Evolutionary conservation across 768 basidiomycete genomes (phyloP).

Genomic region (Holtermannia corniformis): DNA sequence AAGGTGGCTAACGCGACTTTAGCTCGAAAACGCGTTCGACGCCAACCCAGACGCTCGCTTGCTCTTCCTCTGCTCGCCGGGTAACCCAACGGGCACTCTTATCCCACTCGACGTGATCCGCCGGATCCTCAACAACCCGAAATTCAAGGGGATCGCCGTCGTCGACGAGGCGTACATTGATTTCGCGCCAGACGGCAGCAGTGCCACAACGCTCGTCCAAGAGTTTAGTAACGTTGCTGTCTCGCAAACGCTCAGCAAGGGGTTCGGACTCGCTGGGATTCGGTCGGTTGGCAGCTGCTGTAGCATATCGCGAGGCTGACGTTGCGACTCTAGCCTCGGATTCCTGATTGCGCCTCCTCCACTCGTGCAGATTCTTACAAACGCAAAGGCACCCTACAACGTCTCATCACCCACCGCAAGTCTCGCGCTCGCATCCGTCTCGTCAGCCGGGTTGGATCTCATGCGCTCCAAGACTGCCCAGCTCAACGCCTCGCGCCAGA

Average conservation of each 20-base stretch:
- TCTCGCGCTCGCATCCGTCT: conserved; percentile 69
- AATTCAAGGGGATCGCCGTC: conserved; percentile 81
- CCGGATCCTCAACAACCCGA: conserved; percentile 61
- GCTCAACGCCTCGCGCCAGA: conserved; percentile 53
- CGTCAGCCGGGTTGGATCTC: conserved; percentile 51
- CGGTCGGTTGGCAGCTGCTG: too few relatives aligned
- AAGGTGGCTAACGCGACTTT: background rate
- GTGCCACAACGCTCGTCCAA: conserved; percentile 61
- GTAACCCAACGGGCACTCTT: conserved; percentile 87
- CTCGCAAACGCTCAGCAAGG: conserved; percentile 93
- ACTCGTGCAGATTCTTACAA: conserved; percentile 78
- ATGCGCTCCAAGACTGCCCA: conserved; percentile 61
- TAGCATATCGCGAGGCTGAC: background rate
- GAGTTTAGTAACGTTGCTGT: conserved; percentile 84
- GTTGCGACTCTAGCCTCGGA: conserved; percentile 55
- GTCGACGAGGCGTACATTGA: conserved; percentile 98
- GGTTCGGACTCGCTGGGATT: conserved; percentile 91
- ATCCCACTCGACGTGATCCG: conserved; percentile 64
- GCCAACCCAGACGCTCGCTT: conserved; percentile 74
- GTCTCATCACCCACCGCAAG: conserved; percentile 81
- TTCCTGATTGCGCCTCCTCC: conserved; percentile 82
- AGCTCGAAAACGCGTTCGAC: conserved; percentile 47
- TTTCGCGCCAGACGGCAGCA: conserved; percentile 58
- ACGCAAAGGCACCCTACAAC: conserved; percentile 97
- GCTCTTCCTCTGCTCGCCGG: conserved; percentile 90